Percentiles rank a stretch among this genome's conserved stretches.
Conservation (phyloP, 306 rosid genomes). For the Corylus heterophylla region DNA sequence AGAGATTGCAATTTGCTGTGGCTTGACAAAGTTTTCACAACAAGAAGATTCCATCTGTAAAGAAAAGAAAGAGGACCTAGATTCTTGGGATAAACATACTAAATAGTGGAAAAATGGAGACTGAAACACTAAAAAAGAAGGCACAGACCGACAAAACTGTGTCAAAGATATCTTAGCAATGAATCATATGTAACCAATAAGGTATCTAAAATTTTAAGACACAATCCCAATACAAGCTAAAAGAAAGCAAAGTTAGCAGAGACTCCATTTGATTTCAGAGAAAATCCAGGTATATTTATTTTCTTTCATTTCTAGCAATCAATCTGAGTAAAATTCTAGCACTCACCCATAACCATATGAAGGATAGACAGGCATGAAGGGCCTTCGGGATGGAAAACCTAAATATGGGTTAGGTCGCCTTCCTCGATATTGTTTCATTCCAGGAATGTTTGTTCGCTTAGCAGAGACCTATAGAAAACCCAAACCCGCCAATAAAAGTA, state of each 20-base stretch:
- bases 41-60: not conserved
- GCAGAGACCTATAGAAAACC: conserved; percentile 80
- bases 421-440: conserved; percentile 88
- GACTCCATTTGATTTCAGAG: not conserved
- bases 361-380: conserved; percentile 85
- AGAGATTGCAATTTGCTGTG: not conserved
- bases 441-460: conserved; percentile 91
- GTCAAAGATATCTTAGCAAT: not conserved
- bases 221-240: not conserved
- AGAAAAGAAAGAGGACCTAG: not conserved
- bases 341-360: conserved; percentile 85
- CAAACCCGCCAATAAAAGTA: conserved; percentile 22
- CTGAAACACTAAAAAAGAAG: not conserved
- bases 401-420: conserved; percentile 61
- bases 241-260: not conserved
- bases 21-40: not conserved
- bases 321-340: not conserved
- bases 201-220: not conserved
- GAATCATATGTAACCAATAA: not conserved
- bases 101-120: not conserved
- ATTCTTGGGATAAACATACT: not conserved
- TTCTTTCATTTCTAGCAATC: conserved; percentile 14
- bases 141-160: not conserved
- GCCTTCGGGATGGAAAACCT: conserved; percentile 76
- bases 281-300: not conserved